Evolutionary conservation across 2,329 filamentous ascomycete species (phyloP).

Genomic region (Fusarium protoensiforme): DNA sequence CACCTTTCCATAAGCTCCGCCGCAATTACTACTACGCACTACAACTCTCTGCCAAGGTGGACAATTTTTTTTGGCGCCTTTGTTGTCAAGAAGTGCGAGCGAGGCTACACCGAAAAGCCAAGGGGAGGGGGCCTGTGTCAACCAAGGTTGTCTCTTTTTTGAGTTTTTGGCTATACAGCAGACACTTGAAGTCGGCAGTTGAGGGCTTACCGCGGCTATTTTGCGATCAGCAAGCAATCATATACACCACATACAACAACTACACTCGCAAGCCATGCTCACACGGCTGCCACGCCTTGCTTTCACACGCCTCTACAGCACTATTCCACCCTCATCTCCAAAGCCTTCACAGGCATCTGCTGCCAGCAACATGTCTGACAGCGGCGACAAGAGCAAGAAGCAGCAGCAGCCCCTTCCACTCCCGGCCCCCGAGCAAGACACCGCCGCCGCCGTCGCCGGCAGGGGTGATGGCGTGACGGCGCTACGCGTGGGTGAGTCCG

Average conservation of each 20-base stretch:
- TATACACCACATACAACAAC: not conserved
- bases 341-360: conserved; percentile 21
- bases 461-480: conserved; percentile 38
- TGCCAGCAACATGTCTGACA: conserved; percentile 1
- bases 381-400: conserved; percentile 6
- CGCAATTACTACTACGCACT: not conserved
- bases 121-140: not conserved
- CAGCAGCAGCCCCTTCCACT: conserved; percentile 22
- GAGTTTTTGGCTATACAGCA: not conserved
- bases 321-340: not conserved
- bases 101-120: not conserved
- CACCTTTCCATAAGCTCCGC: not conserved
- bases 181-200: not conserved
- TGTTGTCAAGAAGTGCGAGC: not conserved
- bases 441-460: conserved; percentile 7
- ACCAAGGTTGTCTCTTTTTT: not conserved
- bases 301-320: conserved; percentile 10
- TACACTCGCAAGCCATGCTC: conserved; percentile 22
- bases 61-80: not conserved
- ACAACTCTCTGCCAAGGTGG: not conserved
- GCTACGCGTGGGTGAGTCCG: conserved; percentile 45
- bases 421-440: conserved; percentile 38
- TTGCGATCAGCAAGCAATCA: not conserved
- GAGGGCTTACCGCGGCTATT: not conserved
- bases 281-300: conserved; percentile 22